These are phyloP conservation scores for Monsonia emarginata DNA, from an alignment of 441 rosid species.

Conservation along the genomic window DNA sequence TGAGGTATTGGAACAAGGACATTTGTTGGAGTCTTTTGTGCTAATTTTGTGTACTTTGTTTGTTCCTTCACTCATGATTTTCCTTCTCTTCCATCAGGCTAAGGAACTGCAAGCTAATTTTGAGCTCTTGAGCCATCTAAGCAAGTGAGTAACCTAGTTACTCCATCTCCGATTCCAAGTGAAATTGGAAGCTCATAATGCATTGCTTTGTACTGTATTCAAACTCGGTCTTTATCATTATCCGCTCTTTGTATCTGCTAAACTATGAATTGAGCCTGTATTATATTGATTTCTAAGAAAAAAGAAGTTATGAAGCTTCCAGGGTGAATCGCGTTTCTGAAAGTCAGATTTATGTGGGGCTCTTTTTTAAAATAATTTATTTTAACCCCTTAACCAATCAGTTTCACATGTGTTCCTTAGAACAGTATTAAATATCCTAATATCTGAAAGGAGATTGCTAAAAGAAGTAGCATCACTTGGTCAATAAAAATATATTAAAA, in stretches of 20 bases:
- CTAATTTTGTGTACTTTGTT: not conserved
- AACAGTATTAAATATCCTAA: not conserved
- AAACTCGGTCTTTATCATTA: too few relatives aligned
- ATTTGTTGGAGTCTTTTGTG: not conserved
- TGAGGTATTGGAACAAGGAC: conserved; percentile 42
- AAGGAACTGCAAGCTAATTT: conserved; percentile 76
- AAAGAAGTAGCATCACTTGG: not conserved
- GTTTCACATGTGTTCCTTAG: not conserved
- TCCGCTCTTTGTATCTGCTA: too few relatives aligned
- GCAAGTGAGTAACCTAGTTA: conserved; percentile 48
- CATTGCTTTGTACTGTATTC: not conserved
- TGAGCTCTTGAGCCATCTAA: conserved; percentile 63
- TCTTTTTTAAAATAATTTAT: not conserved
- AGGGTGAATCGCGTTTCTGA: not conserved
- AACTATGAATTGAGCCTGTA: too few relatives aligned
- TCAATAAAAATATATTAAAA: not conserved
- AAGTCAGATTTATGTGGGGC: not conserved
- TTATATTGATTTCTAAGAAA: too few relatives aligned
- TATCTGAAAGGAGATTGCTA: not conserved
- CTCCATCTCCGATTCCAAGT: conserved; percentile 1
- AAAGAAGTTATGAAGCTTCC: not conserved
- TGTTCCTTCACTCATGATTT: conserved; percentile 8
- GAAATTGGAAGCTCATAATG: not conserved
- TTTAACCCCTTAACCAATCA: not conserved
- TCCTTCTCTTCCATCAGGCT: conserved; percentile 36